Base-by-base conservation (phyloP, 257 asterid species). In the Cynanchum wilfordii region DNA sequence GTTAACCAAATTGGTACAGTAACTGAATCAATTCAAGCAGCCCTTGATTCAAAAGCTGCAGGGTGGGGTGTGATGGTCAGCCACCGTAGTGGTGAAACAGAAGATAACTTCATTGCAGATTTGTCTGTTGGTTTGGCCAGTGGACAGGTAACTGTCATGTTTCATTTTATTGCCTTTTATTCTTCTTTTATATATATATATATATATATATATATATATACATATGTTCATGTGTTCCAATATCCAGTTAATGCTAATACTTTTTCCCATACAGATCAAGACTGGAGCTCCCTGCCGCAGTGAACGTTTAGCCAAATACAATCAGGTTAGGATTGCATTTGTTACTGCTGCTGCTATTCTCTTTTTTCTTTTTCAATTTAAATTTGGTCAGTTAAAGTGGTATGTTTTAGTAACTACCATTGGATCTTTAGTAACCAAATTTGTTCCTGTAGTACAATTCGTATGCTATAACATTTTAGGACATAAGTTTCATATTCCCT, bases 1-100 rank as follows among this genome's bases (percentile, higher is more conserved):
- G 99, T 94, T 57, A 94, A 91, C 88, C 99, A 95, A 84, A 95
- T 95, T 59, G 99, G 99, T 60, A 88, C 92, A 0, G 96, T 95
- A 3, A 95, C 98, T n/a, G 99, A 95, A 85, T 95, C 99, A 42
- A 86, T 95, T 78, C 96, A 89, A 78, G 98, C 99, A 68, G 99
- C 99, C 0, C 88, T 95, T 4, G 98, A 95, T 86, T 92, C 99
- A 20, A 95, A 95, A 80, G 97, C 98, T 73, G 99, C 98, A 25
- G 98, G 98, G 19, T 95, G 99, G 99, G 99, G 99, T 73, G 99
- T 95, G 62, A 95, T 95, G 99, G 99, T 95, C 72, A 95, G 98
- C 79, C 99, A 95, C 81, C 93, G 99, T 24, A 95, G 99, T 82
- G 99, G 99, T 51, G 99, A 94, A 81, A 94, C 99, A 2, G 99